Evolutionary conservation across 495 filamentous ascomycete species (phyloP).

Genomic region (Aspergillus campestris): DNA sequence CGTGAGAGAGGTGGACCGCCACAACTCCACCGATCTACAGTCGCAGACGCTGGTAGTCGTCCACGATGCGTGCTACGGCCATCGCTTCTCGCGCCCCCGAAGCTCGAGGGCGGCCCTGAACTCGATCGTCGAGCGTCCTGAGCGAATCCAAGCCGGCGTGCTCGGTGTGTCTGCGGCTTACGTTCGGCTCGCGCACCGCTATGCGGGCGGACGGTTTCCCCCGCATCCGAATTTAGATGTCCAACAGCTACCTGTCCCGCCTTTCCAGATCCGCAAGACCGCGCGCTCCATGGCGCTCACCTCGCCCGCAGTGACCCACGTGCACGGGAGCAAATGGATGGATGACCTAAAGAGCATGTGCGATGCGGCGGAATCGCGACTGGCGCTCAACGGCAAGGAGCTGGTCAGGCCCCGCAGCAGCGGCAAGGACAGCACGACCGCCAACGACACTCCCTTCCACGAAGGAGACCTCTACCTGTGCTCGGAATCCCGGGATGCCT

Average conservation of each 20-base stretch:
- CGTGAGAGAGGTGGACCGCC: constrained; percentile 55
- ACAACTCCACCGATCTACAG: constrained; percentile 43
- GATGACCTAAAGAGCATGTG: constrained; percentile 81
- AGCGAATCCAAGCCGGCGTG: constrained; percentile 78
- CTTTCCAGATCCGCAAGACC: constrained; percentile 76
- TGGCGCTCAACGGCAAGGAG: constrained; percentile 68
- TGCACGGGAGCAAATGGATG: constrained; percentile 87
- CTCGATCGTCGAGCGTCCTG: constrained; percentile 84
- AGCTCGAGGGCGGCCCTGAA: constrained; percentile 54
- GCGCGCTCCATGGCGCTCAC: constrained; percentile 52
- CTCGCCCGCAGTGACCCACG: constrained; percentile 65
- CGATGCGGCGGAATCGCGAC: constrained; percentile 60
- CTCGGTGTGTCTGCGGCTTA: constrained; percentile 82
- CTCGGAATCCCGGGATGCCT: constrained; percentile 70
- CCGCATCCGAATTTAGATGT: constrained; percentile 49
- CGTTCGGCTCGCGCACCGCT: constrained; percentile 72
- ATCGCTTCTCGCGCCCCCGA: constrained; percentile 77
- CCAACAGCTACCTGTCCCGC: constrained; percentile 47
- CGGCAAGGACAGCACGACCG: constrained; percentile 29
- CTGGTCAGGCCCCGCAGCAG: constrained; percentile 51
- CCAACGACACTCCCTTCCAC: constrained; percentile 50
- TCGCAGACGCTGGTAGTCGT: constrained; percentile 72
- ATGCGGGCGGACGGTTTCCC: constrained; percentile 60
- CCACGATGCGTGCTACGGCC: constrained; percentile 90
- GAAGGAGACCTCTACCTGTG: constrained; percentile 86